Percentiles rank a stretch among this genome's conserved stretches.
phyloP scores from a whole-genome alignment of 1,139 yeast genomes.

The Saccharomycopsis crataegensis region DNA sequence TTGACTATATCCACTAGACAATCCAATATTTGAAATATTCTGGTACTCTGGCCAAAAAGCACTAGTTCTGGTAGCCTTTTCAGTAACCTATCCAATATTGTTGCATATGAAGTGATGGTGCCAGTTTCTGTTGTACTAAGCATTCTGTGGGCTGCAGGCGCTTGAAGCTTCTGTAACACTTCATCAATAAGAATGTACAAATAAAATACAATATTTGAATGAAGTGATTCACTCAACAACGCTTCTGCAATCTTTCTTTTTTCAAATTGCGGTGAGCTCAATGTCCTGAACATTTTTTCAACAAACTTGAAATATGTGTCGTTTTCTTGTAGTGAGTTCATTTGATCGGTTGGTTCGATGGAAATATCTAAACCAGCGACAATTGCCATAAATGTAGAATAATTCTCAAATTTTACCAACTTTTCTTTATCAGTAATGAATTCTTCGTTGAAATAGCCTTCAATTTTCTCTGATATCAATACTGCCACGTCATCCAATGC shows the following conservation, averaged over 20 bases:
- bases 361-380: constrained; percentile 1
- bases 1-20: neutral
- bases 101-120: neutral
- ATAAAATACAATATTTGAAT: neutral
- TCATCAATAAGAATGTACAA: neutral
- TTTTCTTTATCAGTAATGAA: neutral
- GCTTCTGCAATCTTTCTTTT: constrained; percentile 2
- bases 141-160: neutral
- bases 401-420: neutral
- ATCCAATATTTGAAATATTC: neutral
- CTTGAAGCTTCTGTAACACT: neutral
- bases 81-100: constrained; percentile 1
- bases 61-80: neutral
- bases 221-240: neutral
- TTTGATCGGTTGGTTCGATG: neutral
- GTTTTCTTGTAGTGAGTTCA: neutral
- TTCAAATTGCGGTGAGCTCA: neutral
- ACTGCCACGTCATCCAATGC: neutral
- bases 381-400: constrained; percentile 6
- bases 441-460: neutral
- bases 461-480: neutral
- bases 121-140: neutral
- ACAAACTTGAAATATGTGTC: neutral
- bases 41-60: constrained; percentile 2
- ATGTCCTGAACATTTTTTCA: neutral